Evolutionary conservation across 257 asterid genomes (phyloP), one percentile per base, ranked within the genome.

Genomic region (Solanum corneliomulleri): DNA sequence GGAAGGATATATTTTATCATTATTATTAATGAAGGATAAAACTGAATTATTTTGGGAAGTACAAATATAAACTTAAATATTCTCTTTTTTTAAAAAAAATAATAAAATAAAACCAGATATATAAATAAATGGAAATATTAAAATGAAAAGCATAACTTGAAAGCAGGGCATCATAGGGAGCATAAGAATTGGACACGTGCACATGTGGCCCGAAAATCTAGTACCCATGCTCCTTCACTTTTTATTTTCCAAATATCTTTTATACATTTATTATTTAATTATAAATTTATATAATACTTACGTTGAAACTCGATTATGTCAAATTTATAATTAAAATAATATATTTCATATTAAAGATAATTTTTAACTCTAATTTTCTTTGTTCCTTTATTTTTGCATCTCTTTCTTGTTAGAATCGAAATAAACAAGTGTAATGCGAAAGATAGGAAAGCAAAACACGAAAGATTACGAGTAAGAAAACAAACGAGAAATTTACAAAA

Each of bases 181-280:
- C 8, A 27, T 56, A 66, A 88, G 83, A 25, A 44, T 35, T 86
- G 6, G 84, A n/a, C 78, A 84, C 91, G 88, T 89, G 87, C 88
- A 87, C 89, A 66, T 80, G 90, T 74, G 90, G 92, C 88, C 58
- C 89, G 89, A 49, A 41, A 56, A 70, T 87, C 88, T 62, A 90
- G 62, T 49, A 42, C 85, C 85, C 90, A 87, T 87, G 88, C 89
- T 87, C 80, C 91, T 25, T 45, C 25, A 77, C 27, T 25, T 78
- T 45, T 27, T 12, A 12, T 77, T 39, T 44, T 44, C 64, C 15
- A 37, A 37, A 23, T 4, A 10, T 23, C n/a, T 5, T 4, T 62
- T 23, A 23, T 62, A 9, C 9, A 60, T 60, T 13, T 7, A 7
- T 13, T n/a, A 23, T 42, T 14, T 27, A 15, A 23, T 9, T 76